Conservation (phyloP, 1,284 basidiomycete genomes). For the Macrocybe sp. region DNA sequence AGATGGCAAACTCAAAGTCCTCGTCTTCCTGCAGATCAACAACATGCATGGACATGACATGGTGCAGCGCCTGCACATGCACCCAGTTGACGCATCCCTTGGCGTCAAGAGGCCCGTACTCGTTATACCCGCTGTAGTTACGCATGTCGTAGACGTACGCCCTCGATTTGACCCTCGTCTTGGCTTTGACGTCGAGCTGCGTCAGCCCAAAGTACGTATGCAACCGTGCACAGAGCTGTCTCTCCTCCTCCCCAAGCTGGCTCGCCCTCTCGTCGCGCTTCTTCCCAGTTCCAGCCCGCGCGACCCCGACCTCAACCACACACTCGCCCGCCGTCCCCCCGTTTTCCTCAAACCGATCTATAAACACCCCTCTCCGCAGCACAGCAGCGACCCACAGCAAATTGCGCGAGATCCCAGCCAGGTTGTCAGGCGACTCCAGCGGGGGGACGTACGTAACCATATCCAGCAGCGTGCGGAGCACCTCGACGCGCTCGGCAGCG, state of each 20-base stretch:
- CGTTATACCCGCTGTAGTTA: conserved; percentile 43
- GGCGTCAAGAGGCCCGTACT: conserved; percentile 52
- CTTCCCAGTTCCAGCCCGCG: not conserved
- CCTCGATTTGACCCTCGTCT: conserved; percentile 35
- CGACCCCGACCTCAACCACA: no score
- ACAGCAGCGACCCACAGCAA: conserved; percentile 45
- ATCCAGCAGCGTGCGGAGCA: conserved; percentile 45
- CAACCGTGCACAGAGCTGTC: conserved; percentile 42
- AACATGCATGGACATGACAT: conserved; percentile 48
- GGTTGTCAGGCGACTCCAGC: conserved; percentile 16
- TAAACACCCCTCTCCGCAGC: conserved; percentile 36
- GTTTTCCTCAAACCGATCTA: conserved; percentile 25
- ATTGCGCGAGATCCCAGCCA: conserved; percentile 39
- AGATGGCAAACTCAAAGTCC: conserved; percentile 31
- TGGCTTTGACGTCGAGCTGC: conserved; percentile 27
- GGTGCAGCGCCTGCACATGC: conserved; percentile 52
- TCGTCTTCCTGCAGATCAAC: conserved; percentile 30
- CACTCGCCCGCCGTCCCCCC: no score
- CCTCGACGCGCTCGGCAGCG: conserved; percentile 34
- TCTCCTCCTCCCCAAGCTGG: conserved; percentile 27
- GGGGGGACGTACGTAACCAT: conserved; percentile 40
- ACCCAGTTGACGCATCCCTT: conserved; percentile 55
- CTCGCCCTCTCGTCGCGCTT: conserved; percentile 19
- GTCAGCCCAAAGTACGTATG: conserved; percentile 56
- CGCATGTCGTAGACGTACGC: conserved; percentile 57